A percentile compares a stretch with the other conserved stretches of the same genome.
Conservation (phyloP, 2,329 filamentous ascomycete genomes). For the Neonectria neomacrospora region DNA sequence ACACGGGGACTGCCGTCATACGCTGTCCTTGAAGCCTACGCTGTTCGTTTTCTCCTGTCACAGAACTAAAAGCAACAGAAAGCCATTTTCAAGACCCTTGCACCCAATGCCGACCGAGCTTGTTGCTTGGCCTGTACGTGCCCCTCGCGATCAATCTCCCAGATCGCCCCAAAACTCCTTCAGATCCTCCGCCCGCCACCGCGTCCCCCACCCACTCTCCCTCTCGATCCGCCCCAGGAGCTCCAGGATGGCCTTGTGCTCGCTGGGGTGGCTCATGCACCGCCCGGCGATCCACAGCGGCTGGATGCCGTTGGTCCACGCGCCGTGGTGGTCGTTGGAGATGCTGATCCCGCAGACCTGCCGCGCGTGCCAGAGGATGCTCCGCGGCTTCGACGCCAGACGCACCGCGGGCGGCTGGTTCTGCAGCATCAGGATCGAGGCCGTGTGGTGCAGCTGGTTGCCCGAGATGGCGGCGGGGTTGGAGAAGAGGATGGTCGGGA, state of each 20-base stretch:
- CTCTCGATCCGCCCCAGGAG: conserved; percentile 61
- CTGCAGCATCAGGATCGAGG: conserved; percentile 62
- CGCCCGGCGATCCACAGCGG: conserved; percentile 65
- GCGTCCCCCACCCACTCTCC: conserved; percentile 64
- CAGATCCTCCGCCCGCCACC: conserved; percentile 64
- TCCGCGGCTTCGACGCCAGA: conserved; percentile 52
- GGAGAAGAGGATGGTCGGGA: conserved; percentile 61
- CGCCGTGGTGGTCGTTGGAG: conserved; percentile 63
- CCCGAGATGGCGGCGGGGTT: conserved; percentile 64
- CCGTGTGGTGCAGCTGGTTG: conserved; percentile 65
- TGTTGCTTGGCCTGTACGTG: neutral
- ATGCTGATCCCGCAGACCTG: conserved; percentile 64
- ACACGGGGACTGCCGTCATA: no score
- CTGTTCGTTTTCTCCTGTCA: no score
- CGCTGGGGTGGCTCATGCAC: conserved; percentile 59
- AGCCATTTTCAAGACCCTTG: neutral
- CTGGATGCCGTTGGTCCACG: conserved; percentile 65
- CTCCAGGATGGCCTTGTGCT: conserved; percentile 57
- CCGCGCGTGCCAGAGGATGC: conserved; percentile 63
- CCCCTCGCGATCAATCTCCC: conserved; percentile 33
- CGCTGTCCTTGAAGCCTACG: no score
- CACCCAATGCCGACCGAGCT: neutral
- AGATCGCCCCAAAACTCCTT: conserved; percentile 62
- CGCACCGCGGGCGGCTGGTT: conserved; percentile 54
- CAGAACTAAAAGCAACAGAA: neutral